A percentile compares a stretch with the other conserved stretches of the same genome.
phyloP scores from a whole-genome alignment of 768 basidiomycete genomes.

The Suillus paluster region DNA sequence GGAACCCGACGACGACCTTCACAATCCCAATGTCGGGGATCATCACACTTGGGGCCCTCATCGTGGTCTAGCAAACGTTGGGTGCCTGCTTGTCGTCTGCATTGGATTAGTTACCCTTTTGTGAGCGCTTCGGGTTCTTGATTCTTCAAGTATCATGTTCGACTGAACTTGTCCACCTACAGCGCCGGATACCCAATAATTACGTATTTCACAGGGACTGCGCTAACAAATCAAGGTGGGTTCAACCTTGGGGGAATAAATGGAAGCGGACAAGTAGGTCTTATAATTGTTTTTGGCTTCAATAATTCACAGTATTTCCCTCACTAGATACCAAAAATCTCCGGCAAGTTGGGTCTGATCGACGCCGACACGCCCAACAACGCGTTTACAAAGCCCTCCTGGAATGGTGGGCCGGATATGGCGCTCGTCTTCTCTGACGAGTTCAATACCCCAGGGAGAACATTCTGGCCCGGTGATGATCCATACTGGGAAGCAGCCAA shows the following conservation, averaged over 20 bases:
- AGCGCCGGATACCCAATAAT: conserved; percentile 52
- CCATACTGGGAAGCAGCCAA: conserved; percentile 77
- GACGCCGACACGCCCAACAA: conserved; percentile 63
- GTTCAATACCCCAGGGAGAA: conserved; percentile 74
- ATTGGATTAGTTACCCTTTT: conserved; percentile 56
- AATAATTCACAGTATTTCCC: background rate
- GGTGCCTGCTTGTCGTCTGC: conserved; percentile 65
- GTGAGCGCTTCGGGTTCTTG: conserved; percentile 42
- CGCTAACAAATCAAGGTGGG: conserved; percentile 41
- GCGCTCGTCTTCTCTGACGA: conserved; percentile 80
- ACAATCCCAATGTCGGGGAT: conserved; percentile 58
- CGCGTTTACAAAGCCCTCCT: conserved; percentile 56
- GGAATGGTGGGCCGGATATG: conserved; percentile 60
- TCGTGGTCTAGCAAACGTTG: conserved; percentile 72
- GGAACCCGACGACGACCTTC: conserved; percentile 75
- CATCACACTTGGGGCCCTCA: conserved; percentile 15
- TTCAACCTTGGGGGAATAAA: conserved; percentile 78
- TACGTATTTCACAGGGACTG: conserved; percentile 37
- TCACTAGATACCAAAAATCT: conserved; percentile 56
- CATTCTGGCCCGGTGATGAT: conserved; percentile 84
- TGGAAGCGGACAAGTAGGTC: conserved; percentile 66
- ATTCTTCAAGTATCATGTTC: background rate
- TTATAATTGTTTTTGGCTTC: background rate
- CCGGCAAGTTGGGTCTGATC: conserved; percentile 59
- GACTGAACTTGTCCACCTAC: background rate